phyloP scores from a whole-genome alignment of 495 filamentous ascomycete genomes.

The Cercophora newfieldiana region DNA sequence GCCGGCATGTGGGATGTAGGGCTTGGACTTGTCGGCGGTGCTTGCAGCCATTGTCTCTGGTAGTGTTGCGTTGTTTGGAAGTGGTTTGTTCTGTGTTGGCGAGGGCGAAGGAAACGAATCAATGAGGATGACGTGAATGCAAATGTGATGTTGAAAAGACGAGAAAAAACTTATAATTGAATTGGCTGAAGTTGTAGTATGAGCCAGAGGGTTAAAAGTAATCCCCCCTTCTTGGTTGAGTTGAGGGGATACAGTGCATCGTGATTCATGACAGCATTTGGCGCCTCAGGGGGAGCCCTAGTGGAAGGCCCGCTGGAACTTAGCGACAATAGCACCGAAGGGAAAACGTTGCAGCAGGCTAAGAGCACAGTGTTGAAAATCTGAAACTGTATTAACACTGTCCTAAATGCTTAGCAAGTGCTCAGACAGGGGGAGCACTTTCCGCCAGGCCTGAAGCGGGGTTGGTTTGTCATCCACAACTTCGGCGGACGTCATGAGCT shows the following conservation, averaged over 20 bases:
- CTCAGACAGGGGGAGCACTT: neutral
- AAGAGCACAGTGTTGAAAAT: neutral
- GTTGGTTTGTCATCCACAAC: neutral
- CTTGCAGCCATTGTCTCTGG: slow-evolving; percentile 16
- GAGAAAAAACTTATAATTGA: neutral
- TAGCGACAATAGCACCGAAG: neutral
- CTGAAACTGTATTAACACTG: neutral
- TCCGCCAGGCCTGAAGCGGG: neutral
- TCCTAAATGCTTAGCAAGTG: no score
- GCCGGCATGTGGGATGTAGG: slow-evolving; percentile 29
- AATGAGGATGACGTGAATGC: neutral
- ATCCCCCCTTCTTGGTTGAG: neutral
- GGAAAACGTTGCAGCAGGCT: neutral
- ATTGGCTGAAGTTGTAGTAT: neutral
- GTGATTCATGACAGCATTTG: neutral
- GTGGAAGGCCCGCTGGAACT: neutral
- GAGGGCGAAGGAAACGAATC: neutral
- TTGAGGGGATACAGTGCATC: no score
- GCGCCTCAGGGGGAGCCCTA: neutral
- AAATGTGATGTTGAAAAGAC: neutral
- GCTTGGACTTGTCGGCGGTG: slow-evolving; percentile 21
- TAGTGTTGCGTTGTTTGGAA: no score
- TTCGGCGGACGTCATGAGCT: slow-evolving; percentile 2
- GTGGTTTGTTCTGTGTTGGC: neutral
- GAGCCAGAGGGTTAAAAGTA: neutral